Conservation (phyloP, 352 stramenopile species). For the Phytophthora brassicae region DNA sequence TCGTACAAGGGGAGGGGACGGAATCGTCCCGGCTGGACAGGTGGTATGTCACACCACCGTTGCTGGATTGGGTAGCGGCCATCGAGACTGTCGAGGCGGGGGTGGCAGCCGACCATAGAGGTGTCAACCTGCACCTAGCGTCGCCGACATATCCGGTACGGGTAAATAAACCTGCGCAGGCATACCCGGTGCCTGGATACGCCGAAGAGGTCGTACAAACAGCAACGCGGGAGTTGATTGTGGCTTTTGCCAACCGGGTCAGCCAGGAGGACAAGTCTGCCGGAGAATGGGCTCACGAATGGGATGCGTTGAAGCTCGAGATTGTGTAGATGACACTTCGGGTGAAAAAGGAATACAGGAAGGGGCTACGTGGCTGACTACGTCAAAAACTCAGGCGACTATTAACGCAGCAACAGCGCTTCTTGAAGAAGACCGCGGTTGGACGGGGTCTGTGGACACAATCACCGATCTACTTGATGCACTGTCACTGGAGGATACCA, state of each 20-base stretch:
- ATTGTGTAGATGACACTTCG: background rate
- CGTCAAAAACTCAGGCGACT: background rate
- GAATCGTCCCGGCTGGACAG: background rate
- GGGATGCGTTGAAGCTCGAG: too few relatives aligned
- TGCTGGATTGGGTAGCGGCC: background rate
- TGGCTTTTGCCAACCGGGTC: too few relatives aligned
- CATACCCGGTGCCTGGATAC: too few relatives aligned
- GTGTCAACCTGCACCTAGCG: background rate
- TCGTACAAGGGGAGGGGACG: background rate
- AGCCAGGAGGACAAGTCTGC: too few relatives aligned
- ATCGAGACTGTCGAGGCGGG: background rate
- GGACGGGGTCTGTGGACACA: background rate
- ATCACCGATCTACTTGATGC: background rate
- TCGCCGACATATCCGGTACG: background rate
- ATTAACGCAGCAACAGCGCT: background rate
- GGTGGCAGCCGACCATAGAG: background rate
- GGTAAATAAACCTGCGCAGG: too few relatives aligned
- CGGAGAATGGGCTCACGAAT: too few relatives aligned
- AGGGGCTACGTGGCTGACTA: background rate
- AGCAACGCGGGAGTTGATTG: too few relatives aligned
- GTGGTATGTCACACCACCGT: background rate
- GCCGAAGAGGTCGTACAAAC: too few relatives aligned
- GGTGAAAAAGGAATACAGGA: background rate
- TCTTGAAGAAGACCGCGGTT: background rate
- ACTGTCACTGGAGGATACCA: background rate